Percentiles rank a stretch among this genome's conserved stretches.
These are phyloP conservation scores for Clohesyomyces aquaticus DNA, from an alignment of 495 filamentous ascomycete species.

Conservation along the genomic window DNA sequence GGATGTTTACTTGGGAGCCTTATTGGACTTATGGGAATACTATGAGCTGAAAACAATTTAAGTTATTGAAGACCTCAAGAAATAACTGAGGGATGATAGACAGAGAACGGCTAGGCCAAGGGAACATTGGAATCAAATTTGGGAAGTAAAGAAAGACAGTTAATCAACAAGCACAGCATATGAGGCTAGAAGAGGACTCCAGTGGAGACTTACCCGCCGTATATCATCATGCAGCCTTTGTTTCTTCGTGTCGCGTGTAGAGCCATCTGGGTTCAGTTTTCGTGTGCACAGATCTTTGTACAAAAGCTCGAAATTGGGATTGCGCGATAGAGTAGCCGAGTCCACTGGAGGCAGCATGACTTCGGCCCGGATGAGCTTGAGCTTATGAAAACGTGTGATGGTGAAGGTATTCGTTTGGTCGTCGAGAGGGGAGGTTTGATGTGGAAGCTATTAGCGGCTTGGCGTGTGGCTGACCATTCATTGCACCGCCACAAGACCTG, in stretches of 20 bases:
- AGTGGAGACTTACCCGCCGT: slow-evolving; percentile 30
- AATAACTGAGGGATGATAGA: no score
- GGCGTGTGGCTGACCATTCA: neutral
- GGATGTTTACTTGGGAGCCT: no score
- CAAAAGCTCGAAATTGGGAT: slow-evolving; percentile 48
- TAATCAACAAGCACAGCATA: neutral
- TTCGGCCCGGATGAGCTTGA: no score
- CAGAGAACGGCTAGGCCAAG: no score
- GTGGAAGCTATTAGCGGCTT: slow-evolving; percentile 4
- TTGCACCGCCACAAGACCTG: neutral
- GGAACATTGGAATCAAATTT: no score
- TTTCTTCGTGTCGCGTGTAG: slow-evolving; percentile 43
- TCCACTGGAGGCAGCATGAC: slow-evolving; percentile 50
- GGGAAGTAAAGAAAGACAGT: no score
- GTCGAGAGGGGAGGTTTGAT: neutral
- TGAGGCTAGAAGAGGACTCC: neutral
- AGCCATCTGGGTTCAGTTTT: slow-evolving; percentile 47
- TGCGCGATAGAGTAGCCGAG: slow-evolving; percentile 36
- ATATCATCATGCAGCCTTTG: slow-evolving; percentile 41
- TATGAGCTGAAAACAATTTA: no score
- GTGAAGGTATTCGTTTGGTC: no score
- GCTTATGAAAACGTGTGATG: no score
- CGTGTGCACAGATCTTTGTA: slow-evolving; percentile 45
- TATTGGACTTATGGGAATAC: no score
- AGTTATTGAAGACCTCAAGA: no score